These are phyloP conservation scores for Curvularia eragrostidis DNA, from an alignment of 2,329 filamentous ascomycete genomes.

Conservation along the genomic window DNA sequence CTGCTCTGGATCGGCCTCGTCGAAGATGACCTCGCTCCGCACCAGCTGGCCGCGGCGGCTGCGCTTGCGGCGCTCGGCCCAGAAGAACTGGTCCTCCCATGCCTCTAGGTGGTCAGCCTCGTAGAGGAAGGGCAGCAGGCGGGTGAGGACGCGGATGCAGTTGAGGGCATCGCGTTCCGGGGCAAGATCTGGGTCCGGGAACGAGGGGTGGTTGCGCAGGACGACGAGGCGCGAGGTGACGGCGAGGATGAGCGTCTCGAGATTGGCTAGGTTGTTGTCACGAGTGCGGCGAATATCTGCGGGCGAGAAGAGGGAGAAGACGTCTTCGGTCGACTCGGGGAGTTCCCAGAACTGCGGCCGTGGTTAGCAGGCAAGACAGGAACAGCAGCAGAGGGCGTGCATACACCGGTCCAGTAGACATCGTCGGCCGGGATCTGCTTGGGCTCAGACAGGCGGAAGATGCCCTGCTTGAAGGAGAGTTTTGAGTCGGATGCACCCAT, in stretches of 20 bases:
- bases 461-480: constrained; percentile 97
- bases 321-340: constrained; percentile 91
- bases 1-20: constrained; percentile 69
- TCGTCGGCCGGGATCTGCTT: constrained; percentile 86
- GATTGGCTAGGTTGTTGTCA: constrained; percentile 82
- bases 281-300: constrained; percentile 80
- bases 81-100: constrained; percentile 96
- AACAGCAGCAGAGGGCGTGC: constrained; percentile 53
- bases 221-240: constrained; percentile 82
- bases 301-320: constrained; percentile 93
- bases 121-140: constrained; percentile 88
- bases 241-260: constrained; percentile 86
- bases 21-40: constrained; percentile 78
- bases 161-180: constrained; percentile 89
- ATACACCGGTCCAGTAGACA: constrained; percentile 88
- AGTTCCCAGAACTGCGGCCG: constrained; percentile 87
- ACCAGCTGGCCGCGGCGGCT: constrained; percentile 54
- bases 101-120: constrained; percentile 80
- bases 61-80: constrained; percentile 74
- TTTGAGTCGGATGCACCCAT: constrained; percentile 99
- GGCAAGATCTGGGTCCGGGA: constrained; percentile 84
- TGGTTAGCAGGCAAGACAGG: constrained; percentile 20
- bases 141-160: constrained; percentile 88
- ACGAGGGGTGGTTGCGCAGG: constrained; percentile 86
- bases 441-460: constrained; percentile 95